phyloP scores from a whole-genome alignment of 2,329 filamentous ascomycete species.

The Thielaviopsis cerberus region DNA sequence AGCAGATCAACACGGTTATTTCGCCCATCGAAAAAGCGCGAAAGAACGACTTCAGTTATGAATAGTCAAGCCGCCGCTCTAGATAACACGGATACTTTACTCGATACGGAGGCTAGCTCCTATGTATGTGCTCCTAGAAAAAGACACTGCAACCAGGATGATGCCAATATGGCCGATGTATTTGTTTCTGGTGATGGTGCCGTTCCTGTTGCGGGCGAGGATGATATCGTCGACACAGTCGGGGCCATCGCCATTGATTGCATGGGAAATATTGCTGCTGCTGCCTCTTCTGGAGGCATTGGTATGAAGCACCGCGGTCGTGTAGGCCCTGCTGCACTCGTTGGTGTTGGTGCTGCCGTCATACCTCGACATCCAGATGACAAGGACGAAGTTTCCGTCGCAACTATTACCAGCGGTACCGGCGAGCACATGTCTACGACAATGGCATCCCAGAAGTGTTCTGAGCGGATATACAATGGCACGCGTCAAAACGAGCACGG shows the following conservation, averaged over 20 bases:
- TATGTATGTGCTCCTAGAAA: slow-evolving; percentile 1
- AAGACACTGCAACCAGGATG: neutral
- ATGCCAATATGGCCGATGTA: neutral
- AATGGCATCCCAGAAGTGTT: slow-evolving; percentile 72
- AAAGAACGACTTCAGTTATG: neutral
- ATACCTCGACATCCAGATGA: slow-evolving; percentile 61
- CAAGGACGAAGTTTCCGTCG: slow-evolving; percentile 49
- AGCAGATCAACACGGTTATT: neutral
- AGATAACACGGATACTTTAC: neutral
- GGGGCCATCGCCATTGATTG: slow-evolving; percentile 86
- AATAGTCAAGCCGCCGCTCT: neutral
- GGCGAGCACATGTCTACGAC: slow-evolving; percentile 97
- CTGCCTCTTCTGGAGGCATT: slow-evolving; percentile 90
- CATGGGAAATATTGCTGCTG: slow-evolving; percentile 74
- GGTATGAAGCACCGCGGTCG: slow-evolving; percentile 94
- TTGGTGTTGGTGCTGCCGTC: slow-evolving; percentile 78
- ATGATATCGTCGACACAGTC: slow-evolving; percentile 74
- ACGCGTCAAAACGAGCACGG: slow-evolving; percentile 43
- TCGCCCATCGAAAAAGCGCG: neutral
- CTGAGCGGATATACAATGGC: slow-evolving; percentile 62
- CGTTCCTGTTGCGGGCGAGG: slow-evolving; percentile 14
- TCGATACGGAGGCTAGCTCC: neutral
- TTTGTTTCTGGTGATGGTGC: neutral
- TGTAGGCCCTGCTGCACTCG: slow-evolving; percentile 77
- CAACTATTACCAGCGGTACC: slow-evolving; percentile 79